phyloP scores from a whole-genome alignment of 1,284 basidiomycete species.

The Tilletia indica region DNA sequence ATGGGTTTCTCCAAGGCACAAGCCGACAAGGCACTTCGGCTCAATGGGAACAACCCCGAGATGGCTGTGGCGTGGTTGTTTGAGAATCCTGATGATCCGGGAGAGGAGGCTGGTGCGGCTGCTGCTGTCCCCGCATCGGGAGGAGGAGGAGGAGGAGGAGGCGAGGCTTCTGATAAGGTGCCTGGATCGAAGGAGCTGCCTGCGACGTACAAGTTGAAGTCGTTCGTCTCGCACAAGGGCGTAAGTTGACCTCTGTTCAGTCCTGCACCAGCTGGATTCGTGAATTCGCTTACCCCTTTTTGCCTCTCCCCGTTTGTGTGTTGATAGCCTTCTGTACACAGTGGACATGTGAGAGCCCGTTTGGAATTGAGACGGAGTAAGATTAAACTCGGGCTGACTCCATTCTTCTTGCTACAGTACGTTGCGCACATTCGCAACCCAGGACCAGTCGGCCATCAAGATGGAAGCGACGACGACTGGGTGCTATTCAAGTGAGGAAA shows the following conservation, averaged over 20 bases:
- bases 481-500: conserved; percentile 35
- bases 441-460: conserved; percentile 42
- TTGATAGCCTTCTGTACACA: conserved; percentile 27
- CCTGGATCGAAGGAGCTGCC: conserved; percentile 62
- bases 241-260: conserved; percentile 9
- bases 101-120: conserved; percentile 60
- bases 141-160: neutral
- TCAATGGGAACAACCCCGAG: conserved; percentile 78
- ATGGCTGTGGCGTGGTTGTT: conserved; percentile 90
- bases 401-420: conserved; percentile 65
- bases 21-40: conserved; percentile 79
- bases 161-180: conserved; percentile 19
- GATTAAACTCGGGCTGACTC: neutral
- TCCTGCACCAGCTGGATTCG: neutral
- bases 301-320: neutral
- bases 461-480: conserved; percentile 26
- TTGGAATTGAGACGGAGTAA: neutral
- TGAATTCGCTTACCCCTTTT: neutral
- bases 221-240: conserved; percentile 95
- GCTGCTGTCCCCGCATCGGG: conserved; percentile 3
- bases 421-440: conserved; percentile 71
- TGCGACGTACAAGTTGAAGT: conserved; percentile 76
- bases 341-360: conserved; percentile 24
- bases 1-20: conserved; percentile 90
- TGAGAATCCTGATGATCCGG: conserved; percentile 82